These are phyloP conservation scores for Dicorynia guianensis DNA, from an alignment of 306 rosid species.

Conservation along the genomic window DNA sequence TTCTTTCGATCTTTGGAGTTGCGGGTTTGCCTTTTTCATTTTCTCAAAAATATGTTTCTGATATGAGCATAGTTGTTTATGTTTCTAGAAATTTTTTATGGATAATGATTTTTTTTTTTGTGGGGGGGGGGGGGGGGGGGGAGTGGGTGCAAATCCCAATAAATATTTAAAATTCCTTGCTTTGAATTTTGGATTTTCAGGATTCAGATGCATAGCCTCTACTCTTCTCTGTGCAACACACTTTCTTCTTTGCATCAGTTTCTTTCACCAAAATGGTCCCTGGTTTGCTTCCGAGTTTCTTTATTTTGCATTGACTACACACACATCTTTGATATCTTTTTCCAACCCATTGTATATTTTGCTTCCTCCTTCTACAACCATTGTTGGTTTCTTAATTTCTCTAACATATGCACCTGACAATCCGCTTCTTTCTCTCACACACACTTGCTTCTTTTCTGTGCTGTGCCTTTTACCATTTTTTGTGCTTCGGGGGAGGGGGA, in stretches of 20 bases:
- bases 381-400: slow-evolving; percentile 35
- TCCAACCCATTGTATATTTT: slow-evolving; percentile 14
- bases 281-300: slow-evolving; percentile 44
- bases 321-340: slow-evolving; percentile 32
- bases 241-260: slow-evolving; percentile 56
- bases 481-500: background rate
- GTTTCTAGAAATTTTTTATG: slow-evolving; percentile 5
- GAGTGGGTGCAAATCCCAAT: slow-evolving; percentile 56
- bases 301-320: slow-evolving; percentile 43
- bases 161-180: slow-evolving; percentile 18
- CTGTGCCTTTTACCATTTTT: background rate
- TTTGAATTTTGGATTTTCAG: slow-evolving; percentile 41
- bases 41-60: background rate
- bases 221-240: slow-evolving; percentile 36
- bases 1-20: background rate
- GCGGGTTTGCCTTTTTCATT: background rate
- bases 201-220: background rate
- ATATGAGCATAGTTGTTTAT: background rate
- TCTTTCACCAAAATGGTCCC: slow-evolving; percentile 61
- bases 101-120: slow-evolving; percentile 34
- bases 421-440: slow-evolving; percentile 7
- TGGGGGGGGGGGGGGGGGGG: too few relatives aligned
- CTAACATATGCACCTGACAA: slow-evolving; percentile 43
- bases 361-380: background rate
- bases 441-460: slow-evolving; percentile 25